Base-by-base conservation (phyloP, 106 monocot genomes). In the Dactylorhiza incarnata region DNA sequence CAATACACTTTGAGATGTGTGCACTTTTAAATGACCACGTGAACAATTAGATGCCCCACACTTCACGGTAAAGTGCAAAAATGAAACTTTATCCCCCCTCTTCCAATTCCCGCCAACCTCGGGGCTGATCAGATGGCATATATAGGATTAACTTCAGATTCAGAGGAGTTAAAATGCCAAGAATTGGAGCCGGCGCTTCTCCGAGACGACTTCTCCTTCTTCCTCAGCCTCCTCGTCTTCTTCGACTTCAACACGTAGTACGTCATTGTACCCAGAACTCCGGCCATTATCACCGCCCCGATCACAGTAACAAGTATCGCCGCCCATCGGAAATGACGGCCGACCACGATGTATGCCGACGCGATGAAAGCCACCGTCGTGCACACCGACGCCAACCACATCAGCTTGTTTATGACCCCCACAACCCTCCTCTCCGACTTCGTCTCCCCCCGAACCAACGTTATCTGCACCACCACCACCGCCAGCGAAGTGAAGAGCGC, bases 321-420 rank as follows among this genome's bases (percentile, higher is more conserved):
- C 5, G 82, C 82, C 82, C 77, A 82, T 19, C 37, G 45, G 44
- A 73, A 46, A 17, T 47, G 77, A 5, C 66, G 77, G 16, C 82
- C 82, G 0, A 82, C 77, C 15, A 82, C 78, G 63, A 82, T 82
- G 48, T 78, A 82, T 15, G 82, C 49, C 6, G 82, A 73, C 0
- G 82, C 65, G 12, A 82, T 73, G 52, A 82, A 82, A 4, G 82
- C 82, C 1, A 82, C 82, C 1, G 82, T 78, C 10, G 82, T 82
- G 73, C 82, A 82, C 49, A 73, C 82, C 4, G 82, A 82, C 9
- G 82, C 82, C 78, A 82, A 73, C 82, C 82, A 82, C 82, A 82
- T 82, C 23, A 82, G 51, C 77, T 82, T 82, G 63, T 82, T 82
- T 47, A 82, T 82, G 63, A 82, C 82, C 53, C 25, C 82, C 48